A percentile compares a stretch with the other conserved stretches of the same genome.
Evolutionary conservation across 805 yeast genomes (phyloP).

Genomic region (Dipodascus geniculatus): DNA sequence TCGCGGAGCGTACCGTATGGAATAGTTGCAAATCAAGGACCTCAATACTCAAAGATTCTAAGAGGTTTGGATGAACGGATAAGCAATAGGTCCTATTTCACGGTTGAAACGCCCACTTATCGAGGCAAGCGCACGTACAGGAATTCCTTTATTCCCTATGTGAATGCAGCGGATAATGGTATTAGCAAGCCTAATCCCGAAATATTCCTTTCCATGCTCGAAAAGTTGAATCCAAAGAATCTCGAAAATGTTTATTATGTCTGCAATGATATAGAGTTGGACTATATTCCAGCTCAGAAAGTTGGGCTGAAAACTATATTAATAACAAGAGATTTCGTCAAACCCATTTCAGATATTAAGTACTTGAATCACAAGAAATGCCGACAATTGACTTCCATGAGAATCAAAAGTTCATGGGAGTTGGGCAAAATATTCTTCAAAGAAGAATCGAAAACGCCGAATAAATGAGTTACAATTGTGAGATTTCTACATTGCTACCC

Average conservation of each 20-base stretch:
- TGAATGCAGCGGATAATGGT: not conserved
- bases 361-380: not conserved
- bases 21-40: not conserved
- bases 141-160: not conserved
- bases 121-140: not conserved
- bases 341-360: not conserved
- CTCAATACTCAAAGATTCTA: not conserved
- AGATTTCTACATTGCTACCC: too few species aligned
- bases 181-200: not conserved
- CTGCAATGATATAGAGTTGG: not conserved
- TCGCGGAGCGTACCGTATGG: not conserved
- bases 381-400: not conserved
- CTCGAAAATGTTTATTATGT: constrained; percentile 1
- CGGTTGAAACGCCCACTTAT: not conserved
- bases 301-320: not conserved
- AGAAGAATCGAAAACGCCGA: not conserved
- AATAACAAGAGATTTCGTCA: not conserved
- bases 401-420: not conserved
- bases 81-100: not conserved
- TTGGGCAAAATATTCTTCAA: not conserved
- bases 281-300: not conserved
- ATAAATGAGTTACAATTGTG: too few species aligned
- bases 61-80: not conserved
- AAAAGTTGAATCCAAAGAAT: not conserved
- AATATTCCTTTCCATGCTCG: not conserved